Evolutionary conservation across 441 rosid species (phyloP), one percentile per base, ranked within the genome.

Genomic region (Adansonia rubrostipa): DNA sequence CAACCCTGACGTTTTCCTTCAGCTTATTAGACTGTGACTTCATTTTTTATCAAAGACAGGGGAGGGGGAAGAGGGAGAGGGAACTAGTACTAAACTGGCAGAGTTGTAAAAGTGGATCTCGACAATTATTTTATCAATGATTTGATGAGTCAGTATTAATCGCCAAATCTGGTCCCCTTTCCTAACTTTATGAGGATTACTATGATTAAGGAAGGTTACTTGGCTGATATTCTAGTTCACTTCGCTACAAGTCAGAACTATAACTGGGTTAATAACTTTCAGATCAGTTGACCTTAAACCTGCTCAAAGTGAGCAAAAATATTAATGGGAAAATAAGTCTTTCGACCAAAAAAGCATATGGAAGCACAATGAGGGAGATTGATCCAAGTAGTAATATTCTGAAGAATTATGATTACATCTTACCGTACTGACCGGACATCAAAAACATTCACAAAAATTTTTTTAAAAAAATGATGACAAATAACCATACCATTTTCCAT

Each of bases 401-500:
- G 24, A 24, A 20, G 14, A 33, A 13, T 28, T 72, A 70, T 53
- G 24, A 60, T 13, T 14, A 36, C 54, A 6, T 11, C 11, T 6
- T 13, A 7, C 9, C 6, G 6, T 63, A 14, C 6, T 60, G 14
- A 20, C 8, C 58, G 20, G 56, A 3, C 54, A 47, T 20, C 19
- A 54, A 45, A 78, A 48, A 77, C n/a, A 44, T 14, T 17, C 14
- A 58, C 42, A 9, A 17, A 73, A 36, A 36, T 36, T 36, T 28
- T 28, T 28, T 28, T 36, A 36, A 65, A 67, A 73, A 73, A 42
- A 73, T 61, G 77, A 58, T 4, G 20, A 58, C 33, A 78, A 77
- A 71, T 65, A 65, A 81, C 73, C 79, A 71, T 95, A 96, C 99
- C 99, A 96, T 91, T 86, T 89, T 77, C 98, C 97, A 82, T 96